Percentiles rank a stretch among this genome's conserved stretches.
Evolutionary conservation across 495 filamentous ascomycete genomes (phyloP).

Genomic region (Apiosordaria backusii): DNA sequence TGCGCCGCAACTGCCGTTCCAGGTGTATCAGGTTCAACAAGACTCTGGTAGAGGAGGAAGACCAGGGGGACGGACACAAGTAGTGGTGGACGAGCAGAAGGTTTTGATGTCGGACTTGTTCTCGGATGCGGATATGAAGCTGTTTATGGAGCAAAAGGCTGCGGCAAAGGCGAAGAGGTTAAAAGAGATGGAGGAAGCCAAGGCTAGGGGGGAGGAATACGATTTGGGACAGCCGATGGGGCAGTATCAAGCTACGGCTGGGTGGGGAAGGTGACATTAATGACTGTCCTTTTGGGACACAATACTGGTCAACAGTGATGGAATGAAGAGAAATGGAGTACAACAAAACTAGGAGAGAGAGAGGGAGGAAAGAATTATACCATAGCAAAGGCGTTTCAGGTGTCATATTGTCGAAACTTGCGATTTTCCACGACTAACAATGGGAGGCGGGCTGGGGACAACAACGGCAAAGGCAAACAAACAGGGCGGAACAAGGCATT

Average conservation of each 20-base stretch:
- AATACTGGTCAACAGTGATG: no score
- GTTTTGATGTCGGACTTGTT: slow-evolving; percentile 29
- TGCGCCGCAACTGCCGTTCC: slow-evolving; percentile 26
- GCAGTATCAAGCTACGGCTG: not conserved
- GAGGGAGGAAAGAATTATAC: not conserved
- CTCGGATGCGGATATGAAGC: slow-evolving; percentile 23
- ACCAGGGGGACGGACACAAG: not conserved
- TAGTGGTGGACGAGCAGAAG: slow-evolving; percentile 35
- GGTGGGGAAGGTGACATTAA: not conserved
- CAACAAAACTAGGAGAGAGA: not conserved
- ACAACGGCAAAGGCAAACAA: not conserved
- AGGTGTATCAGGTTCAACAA: slow-evolving; percentile 17
- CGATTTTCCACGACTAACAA: not conserved
- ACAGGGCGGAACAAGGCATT: not conserved
- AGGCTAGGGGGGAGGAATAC: slow-evolving; percentile 13
- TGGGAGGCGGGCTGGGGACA: not conserved
- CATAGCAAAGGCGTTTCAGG: not conserved
- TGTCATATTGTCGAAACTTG: not conserved
- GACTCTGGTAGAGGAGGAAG: not conserved
- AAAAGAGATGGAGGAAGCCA: slow-evolving; percentile 3
- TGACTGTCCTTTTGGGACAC: no score
- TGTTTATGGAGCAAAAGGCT: slow-evolving; percentile 25
- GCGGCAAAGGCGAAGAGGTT: slow-evolving; percentile 12
- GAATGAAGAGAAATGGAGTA: not conserved
- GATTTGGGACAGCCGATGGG: slow-evolving; percentile 15